Conservation (phyloP, 1,284 basidiomycete genomes). For the Leccinum angustisporum region DNA sequence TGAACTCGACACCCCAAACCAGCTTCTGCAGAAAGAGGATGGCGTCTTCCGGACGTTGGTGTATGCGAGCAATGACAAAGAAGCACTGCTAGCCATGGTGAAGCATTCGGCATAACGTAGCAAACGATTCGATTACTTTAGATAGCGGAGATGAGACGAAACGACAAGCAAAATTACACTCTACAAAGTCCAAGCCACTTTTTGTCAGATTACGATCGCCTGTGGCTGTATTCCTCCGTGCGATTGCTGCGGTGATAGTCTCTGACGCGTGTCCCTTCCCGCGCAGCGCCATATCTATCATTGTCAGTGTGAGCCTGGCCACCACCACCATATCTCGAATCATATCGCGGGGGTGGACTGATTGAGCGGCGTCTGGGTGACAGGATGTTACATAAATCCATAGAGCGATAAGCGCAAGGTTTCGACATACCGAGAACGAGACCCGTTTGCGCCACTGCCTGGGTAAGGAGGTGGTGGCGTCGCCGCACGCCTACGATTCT, state of each 20-base stretch:
- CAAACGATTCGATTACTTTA: constrained; percentile 12
- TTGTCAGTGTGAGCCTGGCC: constrained; percentile 43
- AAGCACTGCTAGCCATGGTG: constrained; percentile 2
- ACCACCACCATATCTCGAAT: constrained; percentile 41
- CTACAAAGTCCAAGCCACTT: constrained; percentile 6
- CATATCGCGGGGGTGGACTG: constrained; percentile 57
- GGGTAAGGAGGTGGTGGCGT: constrained; percentile 57
- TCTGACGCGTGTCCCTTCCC: constrained; percentile 43
- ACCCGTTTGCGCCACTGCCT: constrained; percentile 38
- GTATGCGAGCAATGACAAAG: constrained; percentile 9
- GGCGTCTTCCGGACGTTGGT: constrained; percentile 7
- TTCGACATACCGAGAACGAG: constrained; percentile 52
- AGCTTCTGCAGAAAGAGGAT: constrained; percentile 1
- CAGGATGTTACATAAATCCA: background rate
- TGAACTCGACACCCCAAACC: constrained; percentile 8
- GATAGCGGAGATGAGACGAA: background rate
- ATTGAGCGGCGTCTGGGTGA: constrained; percentile 64
- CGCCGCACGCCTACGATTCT: constrained; percentile 54
- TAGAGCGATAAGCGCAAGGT: background rate
- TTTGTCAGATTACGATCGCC: constrained; percentile 33
- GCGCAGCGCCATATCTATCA: constrained; percentile 42
- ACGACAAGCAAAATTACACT: constrained; percentile 13
- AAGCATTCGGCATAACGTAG: background rate
- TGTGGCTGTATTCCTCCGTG: constrained; percentile 41
- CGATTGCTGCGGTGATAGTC: constrained; percentile 66